Base-by-base conservation (phyloP, 2,329 filamentous ascomycete species). In the Hortaea sp. region DNA sequence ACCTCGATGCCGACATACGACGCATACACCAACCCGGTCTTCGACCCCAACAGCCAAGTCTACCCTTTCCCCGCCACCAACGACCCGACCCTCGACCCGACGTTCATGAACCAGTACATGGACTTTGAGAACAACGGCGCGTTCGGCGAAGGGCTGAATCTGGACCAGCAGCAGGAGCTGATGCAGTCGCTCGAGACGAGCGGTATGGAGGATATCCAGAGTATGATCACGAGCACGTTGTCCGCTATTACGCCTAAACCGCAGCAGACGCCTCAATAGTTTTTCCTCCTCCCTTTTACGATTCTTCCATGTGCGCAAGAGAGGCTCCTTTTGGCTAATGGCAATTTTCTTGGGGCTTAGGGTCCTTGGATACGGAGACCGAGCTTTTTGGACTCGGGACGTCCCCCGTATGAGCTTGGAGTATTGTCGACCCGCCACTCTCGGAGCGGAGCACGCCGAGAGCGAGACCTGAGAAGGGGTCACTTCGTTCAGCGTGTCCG, bases 141-240 rank as follows among this genome's bases (percentile, higher is more conserved):
- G 3, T 65, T 61, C 43, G 62, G 61, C n/a, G 55, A 55, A 13
- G 63, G 62, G 6, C 44, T 66, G 35, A 62, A 52, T 4, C 54
- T 61, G 30, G 52, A 53, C 35, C 63, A 66, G 46, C 63, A 65
- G 44, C 54, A 60, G 35, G 63, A 66, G 45, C 52, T 66, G 29
- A 61, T 66, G 57, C 61, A 61, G n/a, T 54, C 48, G 1, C 49
- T 66, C 9, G 63, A 66, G 50, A 64, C 61, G 11, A 55, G 60
- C n/a, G 63, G 63, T 7, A 65, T 65, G 61, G 58, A 60, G 35
- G 60, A 63, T 45, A 64, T 66, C 31, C 61, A 66, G 49, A 58
- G 50, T 50, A 64, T 65, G 58, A 66, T 66, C 32, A 53, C 53
- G 20, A 46, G 45, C 12, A 62, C 60, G 7, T 42, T 58, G n/a